Evolutionary conservation across 2,329 filamentous ascomycete species (phyloP), one percentile per base, ranked within the genome.

Genomic region (Chaetothyriales sp.): DNA sequence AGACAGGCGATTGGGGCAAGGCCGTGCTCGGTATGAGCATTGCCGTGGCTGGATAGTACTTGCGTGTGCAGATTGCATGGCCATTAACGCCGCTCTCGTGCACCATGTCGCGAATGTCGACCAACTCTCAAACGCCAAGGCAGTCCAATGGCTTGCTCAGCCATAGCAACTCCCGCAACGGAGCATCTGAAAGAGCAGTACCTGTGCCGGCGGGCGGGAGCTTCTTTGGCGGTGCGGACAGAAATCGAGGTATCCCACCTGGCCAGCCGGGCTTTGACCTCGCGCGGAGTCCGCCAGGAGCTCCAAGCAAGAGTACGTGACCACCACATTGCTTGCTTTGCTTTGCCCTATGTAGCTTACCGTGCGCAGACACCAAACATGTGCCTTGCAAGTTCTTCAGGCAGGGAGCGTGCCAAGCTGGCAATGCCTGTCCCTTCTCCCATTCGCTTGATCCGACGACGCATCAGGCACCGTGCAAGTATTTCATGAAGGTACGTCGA

Each of bases 321-420:
- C 20, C 33, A 18, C 50, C 33, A 18, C 50, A 37, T 44, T 55
- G 45, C 44, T 18, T 10, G 19, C 10, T 2, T 18, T 25, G 28
- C 15, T 19, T 18, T 18, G 25, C 29, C 37, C 52, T 13, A 43
- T 46, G 20, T 25, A 43, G 46, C 18, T 53, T 25, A 50, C 48
- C 6, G 51, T 44, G 10, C 29, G 49, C 57, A 95, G 90, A 95
- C 69, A 95, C 92, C 18, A 85, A 89, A 56, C 92, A 97, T 73
- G 92, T 98, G 45, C 92, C 92, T 43, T 98, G 92, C 85, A 97
- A 97, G 77, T 98, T 98, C 84, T 98, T 92, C 71, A 83, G 89
- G 50, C 88, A 95, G 73, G 89, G 90, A 67, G 83, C 88, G 63
- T 98, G 92, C 69, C 90, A 97, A 77, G 92, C 92, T 53, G 92